Evolutionary conservation across 78 protist species (phyloP), one percentile per base, ranked within the genome.

Genomic region (Polysphondylium violaceum): DNA sequence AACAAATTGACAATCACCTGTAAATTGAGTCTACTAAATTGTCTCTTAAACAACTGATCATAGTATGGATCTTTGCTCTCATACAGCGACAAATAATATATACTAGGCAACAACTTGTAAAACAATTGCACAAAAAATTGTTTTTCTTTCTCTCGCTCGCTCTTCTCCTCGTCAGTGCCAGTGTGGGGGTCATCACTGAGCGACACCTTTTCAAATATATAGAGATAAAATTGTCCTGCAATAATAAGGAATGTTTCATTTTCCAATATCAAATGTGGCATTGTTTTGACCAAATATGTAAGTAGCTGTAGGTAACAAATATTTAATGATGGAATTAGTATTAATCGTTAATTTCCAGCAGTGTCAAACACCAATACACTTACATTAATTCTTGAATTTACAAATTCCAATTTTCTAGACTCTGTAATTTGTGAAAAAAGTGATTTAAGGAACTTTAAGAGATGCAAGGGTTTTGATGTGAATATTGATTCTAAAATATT

Each of bases 211-310:
- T 64, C 72, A 40, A 64, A 64, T 4, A 64, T 64, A 36, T 64
- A 64, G 8, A 64, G 38, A 64, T 64, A 64, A 36, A 64, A 64
- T 36, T 64, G 72, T n/a, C 72, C 72, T 33, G 72, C 38, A 0
- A 64, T 64, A 29, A 64, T 35, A 36, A 64, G 38, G 38, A 64
- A 64, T 36, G 72, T 64, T 64, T 64, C 72, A 36, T 64, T 47
- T 40, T 64, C 72, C 11, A 64, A 64, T 3, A 64, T 64, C 38
- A n/a, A 64, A 64, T 64, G 72, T 36, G 72, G 21, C 72, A 64
- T 64, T 19, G 31, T 64, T 35, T 36, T 64, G 38, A 41, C 38
- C 19, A 64, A 36, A 36, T 64, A 64, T 64, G 72, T 17, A 0
- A 64, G n/a, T 36, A 64, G 38, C 72, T 64, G 3, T 60, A 33